Base-by-base conservation (phyloP, 1,139 yeast species). In the Kodamaea sp. region DNA sequence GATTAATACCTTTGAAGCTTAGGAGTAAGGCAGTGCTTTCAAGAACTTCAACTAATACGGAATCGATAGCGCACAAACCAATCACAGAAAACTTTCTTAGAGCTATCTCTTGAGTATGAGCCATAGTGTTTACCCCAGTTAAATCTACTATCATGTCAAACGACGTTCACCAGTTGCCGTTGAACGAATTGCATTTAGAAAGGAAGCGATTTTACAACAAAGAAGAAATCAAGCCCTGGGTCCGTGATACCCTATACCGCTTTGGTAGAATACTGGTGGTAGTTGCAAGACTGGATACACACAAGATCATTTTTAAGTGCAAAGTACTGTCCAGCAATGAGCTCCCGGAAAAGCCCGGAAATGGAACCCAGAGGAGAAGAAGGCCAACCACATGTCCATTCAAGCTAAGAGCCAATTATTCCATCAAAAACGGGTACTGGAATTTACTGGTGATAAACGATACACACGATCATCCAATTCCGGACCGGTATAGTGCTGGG, bases 251-350 rank as follows among this genome's bases (percentile, higher is more conserved):
- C 18, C 44, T 64, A 35, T 59, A 73, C 29, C 60, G 64, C 14
- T 61, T 69, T 7, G 66, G 70, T 37, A 85, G 86, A 1, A 75
- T 83, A 24, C 67, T 69, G 36, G 65, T 83, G 12, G 89, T 80
- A 5, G 82, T 82, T 39, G 89, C 81, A 55, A 61, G 92, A 34
- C 79, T 86, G 1, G 92, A 83, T 53, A 72, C 74, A 24, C 63
- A 76, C 29, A 83, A 83, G 55, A 80, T 82, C 25, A 81, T 83
- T 12, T 83, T 83, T 61, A 78, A 80, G 50, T 83, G 92, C 53
- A 82, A 80, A 51, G 44, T 44, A 28, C 28, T 27, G 26, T 21
- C 39, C 24, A 45, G 41, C 35, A 38, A 41, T 28, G 43, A 41
- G 32, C 28, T 39, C 15, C 21, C 21, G 21, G 29, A 34, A 3